Evolutionary conservation across 371 early-diverging fungal species (phyloP).

Genomic region (Synchytrium microbalum): DNA sequence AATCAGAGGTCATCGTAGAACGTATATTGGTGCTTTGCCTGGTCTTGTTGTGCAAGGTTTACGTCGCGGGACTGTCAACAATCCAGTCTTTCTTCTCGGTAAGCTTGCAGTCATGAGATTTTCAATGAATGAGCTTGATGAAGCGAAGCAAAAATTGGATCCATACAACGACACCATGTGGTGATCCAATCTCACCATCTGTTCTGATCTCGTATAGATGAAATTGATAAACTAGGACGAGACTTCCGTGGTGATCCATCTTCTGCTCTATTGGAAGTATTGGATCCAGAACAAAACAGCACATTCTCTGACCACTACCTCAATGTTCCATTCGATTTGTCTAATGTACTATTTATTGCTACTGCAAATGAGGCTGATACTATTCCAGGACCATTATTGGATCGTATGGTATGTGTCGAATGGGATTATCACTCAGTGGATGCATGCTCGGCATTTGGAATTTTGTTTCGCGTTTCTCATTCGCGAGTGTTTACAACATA

Average conservation of each 20-base stretch:
- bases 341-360: constrained; percentile 74
- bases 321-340: constrained; percentile 77
- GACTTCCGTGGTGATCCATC: constrained; percentile 68
- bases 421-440: not conserved
- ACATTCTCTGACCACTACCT: constrained; percentile 76
- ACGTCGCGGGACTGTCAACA: constrained; percentile 60
- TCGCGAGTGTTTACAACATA: not conserved
- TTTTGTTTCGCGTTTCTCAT: not conserved
- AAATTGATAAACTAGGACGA: constrained; percentile 73
- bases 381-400: constrained; percentile 71
- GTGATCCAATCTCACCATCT: no score
- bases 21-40: constrained; percentile 84
- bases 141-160: no score
- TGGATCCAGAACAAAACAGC: constrained; percentile 84
- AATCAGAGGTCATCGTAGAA: constrained; percentile 82
- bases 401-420: constrained; percentile 56
- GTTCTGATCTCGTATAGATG: constrained; percentile 41
- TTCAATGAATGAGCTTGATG: not conserved
- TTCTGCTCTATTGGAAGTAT: constrained; percentile 76
- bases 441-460: not conserved
- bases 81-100: constrained; percentile 66
- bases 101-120: not conserved
- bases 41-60: constrained; percentile 77
- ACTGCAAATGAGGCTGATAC: constrained; percentile 76
- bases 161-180: no score